phyloP scores from a whole-genome alignment of 805 yeast genomes.

The Yarrowia sp. region DNA sequence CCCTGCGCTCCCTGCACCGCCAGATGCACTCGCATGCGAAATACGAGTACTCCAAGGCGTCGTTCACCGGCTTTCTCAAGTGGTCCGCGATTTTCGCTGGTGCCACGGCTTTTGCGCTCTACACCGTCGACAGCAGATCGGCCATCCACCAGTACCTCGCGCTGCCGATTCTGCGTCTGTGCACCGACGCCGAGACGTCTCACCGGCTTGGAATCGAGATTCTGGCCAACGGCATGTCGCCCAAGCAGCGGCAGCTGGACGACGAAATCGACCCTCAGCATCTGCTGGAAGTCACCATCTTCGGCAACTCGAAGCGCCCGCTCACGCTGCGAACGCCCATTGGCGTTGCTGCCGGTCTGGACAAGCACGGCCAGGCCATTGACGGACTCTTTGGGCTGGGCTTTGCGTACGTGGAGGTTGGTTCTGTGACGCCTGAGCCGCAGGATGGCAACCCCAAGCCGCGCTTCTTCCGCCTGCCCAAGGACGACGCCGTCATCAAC shows the following conservation, averaged over 20 bases:
- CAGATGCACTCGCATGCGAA: not conserved
- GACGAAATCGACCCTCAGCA: conserved; percentile 36
- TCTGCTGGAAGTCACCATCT: conserved; percentile 35
- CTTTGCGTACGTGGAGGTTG: conserved; percentile 87
- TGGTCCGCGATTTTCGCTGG: conserved; percentile 29
- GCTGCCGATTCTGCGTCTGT: conserved; percentile 69
- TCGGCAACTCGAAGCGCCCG: conserved; percentile 35
- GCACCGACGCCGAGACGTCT: conserved; percentile 82
- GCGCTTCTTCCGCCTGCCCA: conserved; percentile 78
- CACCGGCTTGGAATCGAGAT: conserved; percentile 71
- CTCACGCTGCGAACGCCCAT: conserved; percentile 64
- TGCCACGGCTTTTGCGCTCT: conserved; percentile 47
- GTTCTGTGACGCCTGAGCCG: conserved; percentile 87
- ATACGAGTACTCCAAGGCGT: conserved; percentile 4
- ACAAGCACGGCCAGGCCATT: conserved; percentile 88
- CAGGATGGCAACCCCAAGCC: conserved; percentile 96
- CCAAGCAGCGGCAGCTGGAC: conserved; percentile 37
- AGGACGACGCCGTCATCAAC: conserved; percentile 88
- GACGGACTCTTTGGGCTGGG: conserved; percentile 77
- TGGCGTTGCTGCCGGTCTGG: conserved; percentile 95
- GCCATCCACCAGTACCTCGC: conserved; percentile 75
- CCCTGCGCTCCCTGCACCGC: conserved; percentile 3
- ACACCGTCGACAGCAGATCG: conserved; percentile 73
- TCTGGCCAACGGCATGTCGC: conserved; percentile 47
- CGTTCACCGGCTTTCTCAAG: conserved; percentile 7